These are phyloP conservation scores for Phytopythium cucurbitacearum DNA, from an alignment of 352 stramenopile species.

Conservation along the genomic window DNA sequence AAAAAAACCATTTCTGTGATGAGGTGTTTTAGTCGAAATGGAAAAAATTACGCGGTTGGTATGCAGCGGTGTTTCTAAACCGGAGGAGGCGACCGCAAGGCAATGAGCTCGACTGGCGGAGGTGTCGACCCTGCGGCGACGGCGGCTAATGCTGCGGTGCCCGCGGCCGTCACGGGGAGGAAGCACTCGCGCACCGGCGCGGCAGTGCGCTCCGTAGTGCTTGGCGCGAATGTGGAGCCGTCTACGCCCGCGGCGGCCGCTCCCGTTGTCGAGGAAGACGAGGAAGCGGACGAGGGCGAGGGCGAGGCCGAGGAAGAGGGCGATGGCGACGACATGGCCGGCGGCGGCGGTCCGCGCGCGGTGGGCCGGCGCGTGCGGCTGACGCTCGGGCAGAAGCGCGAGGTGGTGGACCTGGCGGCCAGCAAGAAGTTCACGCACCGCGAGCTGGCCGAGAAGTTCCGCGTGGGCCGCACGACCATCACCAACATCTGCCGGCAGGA, in stretches of 20 bases:
- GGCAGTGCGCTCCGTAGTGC: too few relatives aligned
- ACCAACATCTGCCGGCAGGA: slow-evolving; percentile 86
- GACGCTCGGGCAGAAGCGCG: slow-evolving; percentile 81
- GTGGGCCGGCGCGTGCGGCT: slow-evolving; percentile 57
- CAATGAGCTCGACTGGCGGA: background rate
- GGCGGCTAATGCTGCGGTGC: background rate
- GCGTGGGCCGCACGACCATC: slow-evolving; percentile 76
- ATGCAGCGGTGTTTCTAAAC: slow-evolving; percentile 8
- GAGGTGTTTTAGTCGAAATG: too few relatives aligned
- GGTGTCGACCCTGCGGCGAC: background rate
- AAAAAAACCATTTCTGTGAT: too few relatives aligned
- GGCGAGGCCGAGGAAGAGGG: background rate
- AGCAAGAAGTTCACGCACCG: slow-evolving; percentile 87
- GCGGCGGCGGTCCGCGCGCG: background rate
- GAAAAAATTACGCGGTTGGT: too few relatives aligned
- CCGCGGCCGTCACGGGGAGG: background rate
- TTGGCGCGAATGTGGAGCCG: too few relatives aligned
- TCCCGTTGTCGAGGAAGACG: background rate
- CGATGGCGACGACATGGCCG: background rate
- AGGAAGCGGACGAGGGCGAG: background rate
- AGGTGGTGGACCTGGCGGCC: slow-evolving; percentile 75
- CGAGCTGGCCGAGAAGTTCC: slow-evolving; percentile 80
- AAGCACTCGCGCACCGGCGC: too few relatives aligned
- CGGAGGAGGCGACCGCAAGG: slow-evolving; percentile 8
- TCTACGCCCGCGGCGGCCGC: too few relatives aligned